A percentile compares a stretch with the other conserved stretches of the same genome.
Conservation (phyloP, 1,139 yeast species). For the Chernovozyma sophiae-reginae region DNA sequence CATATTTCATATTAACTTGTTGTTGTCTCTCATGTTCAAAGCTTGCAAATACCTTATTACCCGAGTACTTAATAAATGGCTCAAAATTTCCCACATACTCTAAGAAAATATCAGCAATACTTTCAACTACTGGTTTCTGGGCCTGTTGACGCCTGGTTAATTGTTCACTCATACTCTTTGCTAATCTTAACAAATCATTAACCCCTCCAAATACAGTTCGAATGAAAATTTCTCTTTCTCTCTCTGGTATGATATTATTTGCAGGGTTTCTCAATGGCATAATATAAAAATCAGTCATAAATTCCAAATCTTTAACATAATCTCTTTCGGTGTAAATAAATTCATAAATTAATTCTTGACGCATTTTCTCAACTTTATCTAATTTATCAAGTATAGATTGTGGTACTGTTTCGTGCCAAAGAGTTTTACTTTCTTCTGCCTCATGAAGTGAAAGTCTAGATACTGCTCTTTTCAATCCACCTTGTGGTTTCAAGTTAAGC, state of each 20-base stretch:
- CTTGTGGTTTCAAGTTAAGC: slow-evolving; percentile 81
- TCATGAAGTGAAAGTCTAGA: slow-evolving; percentile 73
- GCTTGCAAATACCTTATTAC: slow-evolving; percentile 94
- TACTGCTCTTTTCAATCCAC: slow-evolving; percentile 81
- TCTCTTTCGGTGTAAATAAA: slow-evolving; percentile 92
- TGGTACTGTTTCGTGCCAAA: slow-evolving; percentile 94
- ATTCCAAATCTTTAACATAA: slow-evolving; percentile 90
- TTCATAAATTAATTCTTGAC: slow-evolving; percentile 95
- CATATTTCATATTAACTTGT: slow-evolving; percentile 83
- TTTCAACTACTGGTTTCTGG: slow-evolving; percentile 75
- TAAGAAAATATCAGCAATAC: slow-evolving; percentile 82
- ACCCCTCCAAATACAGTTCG: slow-evolving; percentile 90
- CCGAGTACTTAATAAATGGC: slow-evolving; percentile 89
- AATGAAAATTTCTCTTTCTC: slow-evolving; percentile 85
- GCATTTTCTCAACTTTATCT: slow-evolving; percentile 80
- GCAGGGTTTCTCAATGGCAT: slow-evolving; percentile 74
- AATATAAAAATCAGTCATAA: slow-evolving; percentile 90
- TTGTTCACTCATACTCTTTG: slow-evolving; percentile 83
- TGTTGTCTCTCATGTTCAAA: slow-evolving; percentile 95
- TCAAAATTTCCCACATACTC: slow-evolving; percentile 85
- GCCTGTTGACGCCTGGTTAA: slow-evolving; percentile 83
- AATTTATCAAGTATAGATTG: slow-evolving; percentile 72
- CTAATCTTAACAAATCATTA: slow-evolving; percentile 79
- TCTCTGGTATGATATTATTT: slow-evolving; percentile 80
- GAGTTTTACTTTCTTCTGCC: slow-evolving; percentile 77